Evolutionary conservation across 495 filamentous ascomycete species (phyloP), one percentile per base, ranked within the genome.

Genomic region (Filosporella fistucella): DNA sequence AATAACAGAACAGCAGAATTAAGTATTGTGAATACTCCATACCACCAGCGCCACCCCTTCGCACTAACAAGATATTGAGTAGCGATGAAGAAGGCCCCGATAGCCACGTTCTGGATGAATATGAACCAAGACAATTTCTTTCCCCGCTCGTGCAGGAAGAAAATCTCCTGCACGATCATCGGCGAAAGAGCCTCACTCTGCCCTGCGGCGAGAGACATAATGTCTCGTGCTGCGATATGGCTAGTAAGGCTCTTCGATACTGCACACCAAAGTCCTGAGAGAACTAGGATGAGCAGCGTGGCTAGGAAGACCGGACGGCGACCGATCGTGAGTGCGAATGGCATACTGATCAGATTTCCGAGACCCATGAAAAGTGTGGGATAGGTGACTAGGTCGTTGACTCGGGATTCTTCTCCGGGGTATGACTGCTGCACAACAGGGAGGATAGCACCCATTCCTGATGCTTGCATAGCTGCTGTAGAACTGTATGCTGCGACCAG

Each of bases 201-300:
- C 11, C 43, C 43, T 21, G 43, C 43, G 23, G 29, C 43, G 21
- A 46, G 13, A 6, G 43, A 46, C 12, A 46, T 10, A 4, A 46
- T 46, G 30, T 46, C 21, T 46, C 43, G 9, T 4, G 29, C 43
- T 10, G 43, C 43, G 18, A 46, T 46, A 29, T 46, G 43, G 11
- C 29, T 35, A 7, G 20, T 21, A 3, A 46, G 30, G 36, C 29
- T 35, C 14, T 14, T 24, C 18, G 29, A 35, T 13, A 10, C 9
- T 14, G 43, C 29, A 29, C 43, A 35, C 43, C 43, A 46, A 4
- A 36, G n/a, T 10, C 29, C 35, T 18, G 29, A 29, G 4, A 33
- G 22, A 9, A 46, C n/a, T 17, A 44, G 26, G 3, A 44, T 18
- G 7, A 33, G n/a, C 7, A 28, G 25, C 18, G 42, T 32, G 1